Conservation (phyloP, 2,329 filamentous ascomycete species). For the Colletotrichum brevisporum region DNA sequence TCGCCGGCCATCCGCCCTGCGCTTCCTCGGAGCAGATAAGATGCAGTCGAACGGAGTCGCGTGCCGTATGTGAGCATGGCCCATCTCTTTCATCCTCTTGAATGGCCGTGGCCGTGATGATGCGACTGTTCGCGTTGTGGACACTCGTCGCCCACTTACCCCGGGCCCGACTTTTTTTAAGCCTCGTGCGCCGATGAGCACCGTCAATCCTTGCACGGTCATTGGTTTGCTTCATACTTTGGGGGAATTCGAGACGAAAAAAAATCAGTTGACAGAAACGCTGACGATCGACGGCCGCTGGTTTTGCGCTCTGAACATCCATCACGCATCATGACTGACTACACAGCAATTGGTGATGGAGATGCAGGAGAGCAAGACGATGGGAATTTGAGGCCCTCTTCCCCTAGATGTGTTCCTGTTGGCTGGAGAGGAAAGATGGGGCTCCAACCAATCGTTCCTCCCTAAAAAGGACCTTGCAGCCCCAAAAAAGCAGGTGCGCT, state of each 20-base stretch:
- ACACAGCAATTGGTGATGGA: neutral
- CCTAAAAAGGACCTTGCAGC: neutral
- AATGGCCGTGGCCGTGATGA: constrained; percentile 18
- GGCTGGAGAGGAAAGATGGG: too few relatives aligned
- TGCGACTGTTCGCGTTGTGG: constrained; percentile 35
- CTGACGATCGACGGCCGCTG: neutral
- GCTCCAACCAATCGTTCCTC: neutral
- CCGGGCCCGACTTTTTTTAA: constrained; percentile 38
- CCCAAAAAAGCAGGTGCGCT: constrained; percentile 4
- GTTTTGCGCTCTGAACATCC: too few relatives aligned
- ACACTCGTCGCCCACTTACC: constrained; percentile 39
- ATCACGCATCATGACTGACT: too few relatives aligned
- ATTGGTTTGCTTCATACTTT: constrained; percentile 33
- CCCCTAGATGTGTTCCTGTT: too few relatives aligned
- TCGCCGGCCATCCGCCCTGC: constrained; percentile 1
- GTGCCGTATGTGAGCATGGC: constrained; percentile 11
- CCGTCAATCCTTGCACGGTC: constrained; percentile 38
- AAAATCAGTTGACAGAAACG: constrained; percentile 20
- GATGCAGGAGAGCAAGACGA: too few relatives aligned
- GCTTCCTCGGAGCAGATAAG: neutral
- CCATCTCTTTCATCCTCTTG: neutral
- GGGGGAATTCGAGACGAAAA: constrained; percentile 29
- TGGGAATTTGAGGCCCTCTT: too few relatives aligned
- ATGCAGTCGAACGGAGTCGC: neutral
- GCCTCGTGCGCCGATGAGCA: constrained; percentile 36